Evolutionary conservation across 2,329 filamentous ascomycete species (phyloP), one percentile per base, ranked within the genome.

Genomic region (Graphilbum fragrans): DNA sequence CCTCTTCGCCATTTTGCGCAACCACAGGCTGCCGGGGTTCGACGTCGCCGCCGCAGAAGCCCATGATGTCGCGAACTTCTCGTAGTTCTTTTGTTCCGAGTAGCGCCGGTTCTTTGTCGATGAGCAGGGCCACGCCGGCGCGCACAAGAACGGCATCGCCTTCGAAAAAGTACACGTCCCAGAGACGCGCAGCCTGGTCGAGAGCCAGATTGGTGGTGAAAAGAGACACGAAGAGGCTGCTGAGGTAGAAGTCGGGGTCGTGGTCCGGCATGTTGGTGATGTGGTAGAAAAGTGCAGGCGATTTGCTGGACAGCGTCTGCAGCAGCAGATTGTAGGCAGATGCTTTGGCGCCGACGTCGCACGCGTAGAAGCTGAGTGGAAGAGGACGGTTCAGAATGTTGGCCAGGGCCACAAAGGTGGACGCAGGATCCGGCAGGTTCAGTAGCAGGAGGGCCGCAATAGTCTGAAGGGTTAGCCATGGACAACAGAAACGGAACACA

Each of bases 151-250:
- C 66, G 1, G 73, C 67, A 48, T 93, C 86, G 21, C 84, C 83
- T 54, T 93, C 86, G 49, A 93, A 86, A 3, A 84, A 77, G 50
- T 85, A 86, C 0, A 90, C 75, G 48, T 93, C 86, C 82, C 83
- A 90, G 12, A 92, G 60, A 2, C 86, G 66, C 2, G 77, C 74
- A 4, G 77, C 81, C 50, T 82, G 73, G 52, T 88, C 84, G 16
- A 87, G 67, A 8, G 72, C 70, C 4, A 86, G 61, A 32, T 72
- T 65, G 16, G 61, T 59, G 0, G 80, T 80, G 55, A 86, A 84
- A 6, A 86, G 62, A 16, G 67, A 67, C 6, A 70, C 71, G 52
- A 86, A 82, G 39, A 84, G 62, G 14, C 69, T 62, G 22, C 67
- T 59, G 7, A 87, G 64, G 49, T 77, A 83, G 17, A 59, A 48